Evolutionary conservation across 129 eudicot genomes (phyloP).

Genomic region (Centrapalus pauciflorus): DNA sequence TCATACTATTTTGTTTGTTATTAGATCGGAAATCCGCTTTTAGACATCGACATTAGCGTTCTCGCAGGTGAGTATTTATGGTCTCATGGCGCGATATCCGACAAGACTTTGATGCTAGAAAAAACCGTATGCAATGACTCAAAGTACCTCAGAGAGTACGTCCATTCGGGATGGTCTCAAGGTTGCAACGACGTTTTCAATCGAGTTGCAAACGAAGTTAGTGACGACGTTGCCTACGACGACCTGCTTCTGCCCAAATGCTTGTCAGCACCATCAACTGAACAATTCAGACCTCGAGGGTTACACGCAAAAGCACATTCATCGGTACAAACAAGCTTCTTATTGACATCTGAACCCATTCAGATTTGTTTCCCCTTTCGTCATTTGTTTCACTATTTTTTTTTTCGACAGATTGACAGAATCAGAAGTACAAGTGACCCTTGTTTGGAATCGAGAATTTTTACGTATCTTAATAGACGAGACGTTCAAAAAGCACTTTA

Average conservation of each 20-base stretch:
- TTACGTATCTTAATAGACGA: slow-evolving; percentile 34
- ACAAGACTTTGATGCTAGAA: slow-evolving; percentile 33
- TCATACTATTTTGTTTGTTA: not conserved
- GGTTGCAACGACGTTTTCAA: slow-evolving; percentile 34
- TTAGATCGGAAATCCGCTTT: slow-evolving; percentile 39
- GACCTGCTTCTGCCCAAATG: slow-evolving; percentile 33
- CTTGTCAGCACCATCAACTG: slow-evolving; percentile 21
- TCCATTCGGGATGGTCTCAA: slow-evolving; percentile 33
- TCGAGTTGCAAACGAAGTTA: slow-evolving; percentile 23
- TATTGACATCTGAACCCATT: not conserved
- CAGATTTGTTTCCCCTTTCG: not conserved
- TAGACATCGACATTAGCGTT: slow-evolving; percentile 42
- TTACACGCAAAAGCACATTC: slow-evolving; percentile 30
- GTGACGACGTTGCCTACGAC: slow-evolving; percentile 18
- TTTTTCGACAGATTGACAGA: slow-evolving; percentile 20
- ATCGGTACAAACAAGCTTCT: slow-evolving; percentile 4
- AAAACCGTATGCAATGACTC: slow-evolving; percentile 41
- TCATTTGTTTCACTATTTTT: not conserved
- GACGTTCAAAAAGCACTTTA: slow-evolving; percentile 37
- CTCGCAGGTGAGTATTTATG: slow-evolving; percentile 30
- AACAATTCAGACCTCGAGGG: slow-evolving; percentile 34
- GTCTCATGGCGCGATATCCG: slow-evolving; percentile 46
- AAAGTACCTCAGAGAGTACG: slow-evolving; percentile 23
- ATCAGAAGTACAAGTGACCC: slow-evolving; percentile 20
- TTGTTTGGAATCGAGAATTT: slow-evolving; percentile 22